Percentiles rank a stretch among this genome's conserved stretches.
phyloP scores from a whole-genome alignment of 2,329 filamentous ascomycete genomes.

The Alternaria burnsii region DNA sequence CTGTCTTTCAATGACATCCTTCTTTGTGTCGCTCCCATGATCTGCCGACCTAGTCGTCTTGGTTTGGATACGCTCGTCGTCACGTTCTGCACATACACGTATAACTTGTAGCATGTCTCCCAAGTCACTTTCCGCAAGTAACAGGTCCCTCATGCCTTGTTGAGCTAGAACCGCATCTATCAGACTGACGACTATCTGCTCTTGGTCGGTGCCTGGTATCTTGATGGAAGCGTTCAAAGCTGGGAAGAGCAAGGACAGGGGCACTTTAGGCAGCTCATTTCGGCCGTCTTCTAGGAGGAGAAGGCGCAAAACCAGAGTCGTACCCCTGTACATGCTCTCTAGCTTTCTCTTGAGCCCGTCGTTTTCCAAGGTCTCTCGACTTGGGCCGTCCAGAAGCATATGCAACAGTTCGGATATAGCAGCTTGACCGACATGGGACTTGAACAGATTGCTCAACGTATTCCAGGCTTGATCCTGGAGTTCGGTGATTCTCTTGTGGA shows the following conservation, averaged over 20 bases:
- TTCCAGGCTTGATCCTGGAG: conserved; percentile 74
- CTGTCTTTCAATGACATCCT: conserved; percentile 25
- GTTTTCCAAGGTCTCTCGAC: conserved; percentile 32
- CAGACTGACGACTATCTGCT: conserved; percentile 63
- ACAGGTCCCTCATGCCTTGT: conserved; percentile 62
- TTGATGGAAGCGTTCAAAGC: conserved; percentile 45
- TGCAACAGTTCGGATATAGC: conserved; percentile 72
- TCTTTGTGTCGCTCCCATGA: conserved; percentile 57
- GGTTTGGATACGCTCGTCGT: conserved; percentile 36
- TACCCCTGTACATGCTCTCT: conserved; percentile 41
- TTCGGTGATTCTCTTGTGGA: conserved; percentile 70
- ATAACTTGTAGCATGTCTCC: conserved; percentile 67
- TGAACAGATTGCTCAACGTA: conserved; percentile 73
- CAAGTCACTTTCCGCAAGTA: conserved; percentile 74
- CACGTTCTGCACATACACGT: conserved; percentile 58
- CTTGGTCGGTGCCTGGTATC: conserved; percentile 37
- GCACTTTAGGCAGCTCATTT: conserved; percentile 45
- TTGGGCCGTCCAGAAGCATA: conserved; percentile 52
- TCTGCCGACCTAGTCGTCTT: conserved; percentile 19
- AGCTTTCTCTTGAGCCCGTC: conserved; percentile 27
- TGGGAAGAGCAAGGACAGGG: conserved; percentile 45
- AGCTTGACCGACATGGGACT: conserved; percentile 75
- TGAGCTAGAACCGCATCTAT: conserved; percentile 51
- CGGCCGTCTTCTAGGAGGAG: conserved; percentile 45
- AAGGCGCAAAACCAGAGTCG: conserved; percentile 41